Evolutionary conservation across 2,329 filamentous ascomycete genomes (phyloP).

Genomic region (Fonsecaea pedrosoi): DNA sequence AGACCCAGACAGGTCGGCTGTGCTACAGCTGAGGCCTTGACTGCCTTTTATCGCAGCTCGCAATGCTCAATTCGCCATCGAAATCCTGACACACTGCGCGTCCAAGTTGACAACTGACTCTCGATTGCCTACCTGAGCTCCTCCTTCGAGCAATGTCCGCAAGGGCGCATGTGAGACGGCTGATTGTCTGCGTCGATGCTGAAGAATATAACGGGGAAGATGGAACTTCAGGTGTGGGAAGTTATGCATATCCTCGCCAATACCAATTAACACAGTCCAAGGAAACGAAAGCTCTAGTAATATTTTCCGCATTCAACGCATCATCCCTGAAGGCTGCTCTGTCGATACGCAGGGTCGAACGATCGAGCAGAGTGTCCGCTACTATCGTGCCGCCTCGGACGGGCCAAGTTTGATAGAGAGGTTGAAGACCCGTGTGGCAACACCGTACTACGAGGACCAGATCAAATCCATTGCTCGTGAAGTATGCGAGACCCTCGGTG

Average conservation of each 20-base stretch:
- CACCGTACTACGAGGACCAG: constrained; percentile 33
- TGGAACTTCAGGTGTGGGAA: constrained; percentile 24
- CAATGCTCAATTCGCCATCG: background rate
- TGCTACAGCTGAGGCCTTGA: background rate
- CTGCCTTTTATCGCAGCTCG: background rate
- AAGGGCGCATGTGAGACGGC: constrained; percentile 50
- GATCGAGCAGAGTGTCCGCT: constrained; percentile 34
- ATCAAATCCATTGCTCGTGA: constrained; percentile 36
- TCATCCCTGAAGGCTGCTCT: constrained; percentile 25
- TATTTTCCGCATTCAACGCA: constrained; percentile 32
- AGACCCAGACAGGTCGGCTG: background rate
- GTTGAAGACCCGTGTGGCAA: constrained; percentile 26
- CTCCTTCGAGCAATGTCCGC: constrained; percentile 45
- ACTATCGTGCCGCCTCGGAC: constrained; percentile 32
- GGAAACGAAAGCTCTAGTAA: constrained; percentile 30
- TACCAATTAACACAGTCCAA: constrained; percentile 22
- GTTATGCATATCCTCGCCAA: background rate
- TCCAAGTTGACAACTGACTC: background rate
- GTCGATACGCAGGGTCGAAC: constrained; percentile 26
- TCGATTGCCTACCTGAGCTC: background rate
- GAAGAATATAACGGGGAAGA: constrained; percentile 17
- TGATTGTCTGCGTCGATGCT: constrained; percentile 35
- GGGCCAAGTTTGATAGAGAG: constrained; percentile 30
- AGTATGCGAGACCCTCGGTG: constrained; percentile 31
- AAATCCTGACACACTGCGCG: background rate